Evolutionary conservation across 2,329 filamentous ascomycete genomes (phyloP).

Genomic region (Aspergillus tubingensis): DNA sequence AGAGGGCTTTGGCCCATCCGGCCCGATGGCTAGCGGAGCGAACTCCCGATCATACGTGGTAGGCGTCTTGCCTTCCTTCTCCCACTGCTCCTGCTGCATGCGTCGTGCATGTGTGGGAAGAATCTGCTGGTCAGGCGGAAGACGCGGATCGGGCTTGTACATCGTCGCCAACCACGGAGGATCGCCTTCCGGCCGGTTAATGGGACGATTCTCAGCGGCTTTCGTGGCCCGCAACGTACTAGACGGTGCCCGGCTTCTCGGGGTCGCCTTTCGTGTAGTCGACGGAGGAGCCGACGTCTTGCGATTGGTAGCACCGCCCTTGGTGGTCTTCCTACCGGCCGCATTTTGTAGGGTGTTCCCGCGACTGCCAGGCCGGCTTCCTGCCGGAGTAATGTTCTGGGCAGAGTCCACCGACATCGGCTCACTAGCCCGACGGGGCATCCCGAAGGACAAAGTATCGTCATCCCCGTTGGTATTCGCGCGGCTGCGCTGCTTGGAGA

Average conservation of each 20-base stretch:
- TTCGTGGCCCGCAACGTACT: slow-evolving; percentile 59
- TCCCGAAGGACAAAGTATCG: slow-evolving; percentile 60
- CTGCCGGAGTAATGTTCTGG: slow-evolving; percentile 29
- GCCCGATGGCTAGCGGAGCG: slow-evolving; percentile 65
- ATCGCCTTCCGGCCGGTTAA: slow-evolving; percentile 83
- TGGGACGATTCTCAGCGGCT: slow-evolving; percentile 56
- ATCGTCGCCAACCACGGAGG: slow-evolving; percentile 93
- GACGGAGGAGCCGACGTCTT: slow-evolving; percentile 41
- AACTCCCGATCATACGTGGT: slow-evolving; percentile 86
- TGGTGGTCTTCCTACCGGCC: slow-evolving; percentile 34
- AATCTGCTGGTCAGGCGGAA: slow-evolving; percentile 93
- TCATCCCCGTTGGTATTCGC: slow-evolving; percentile 62
- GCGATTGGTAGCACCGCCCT: slow-evolving; percentile 33
- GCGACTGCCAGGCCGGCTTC: slow-evolving; percentile 36
- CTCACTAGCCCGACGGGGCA: slow-evolving; percentile 69
- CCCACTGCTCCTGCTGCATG: slow-evolving; percentile 93
- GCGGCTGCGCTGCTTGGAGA: slow-evolving; percentile 63
- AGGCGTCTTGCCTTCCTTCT: slow-evolving; percentile 83
- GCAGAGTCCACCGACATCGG: slow-evolving; percentile 30
- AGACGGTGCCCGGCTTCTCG: slow-evolving; percentile 38
- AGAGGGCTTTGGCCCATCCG: slow-evolving; percentile 34
- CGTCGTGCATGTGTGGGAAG: slow-evolving; percentile 90
- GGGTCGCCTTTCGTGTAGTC: slow-evolving; percentile 43
- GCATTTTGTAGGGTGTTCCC: slow-evolving; percentile 31
- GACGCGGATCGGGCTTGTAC: slow-evolving; percentile 91